Base-by-base conservation (phyloP, 345 rosid species). In the Moringa oleifera region DNA sequence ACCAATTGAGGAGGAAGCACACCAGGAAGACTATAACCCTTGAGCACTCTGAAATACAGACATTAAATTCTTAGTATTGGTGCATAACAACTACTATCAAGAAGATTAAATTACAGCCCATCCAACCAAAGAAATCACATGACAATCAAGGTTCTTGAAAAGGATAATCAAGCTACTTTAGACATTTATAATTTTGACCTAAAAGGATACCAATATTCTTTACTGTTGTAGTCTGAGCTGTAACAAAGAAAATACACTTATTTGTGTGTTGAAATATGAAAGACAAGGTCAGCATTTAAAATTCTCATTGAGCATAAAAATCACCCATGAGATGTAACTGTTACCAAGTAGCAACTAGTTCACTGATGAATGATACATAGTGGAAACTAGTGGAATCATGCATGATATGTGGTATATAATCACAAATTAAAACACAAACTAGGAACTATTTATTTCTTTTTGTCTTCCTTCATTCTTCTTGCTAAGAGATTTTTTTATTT, bases 1-100 rank as follows among this genome's bases (percentile, higher is more conserved):
- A 28, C 37, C 37, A 84, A 65, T 62, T 84, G 70, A 62, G 83
- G 77, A 23, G 87, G 89, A 71, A 84, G 86, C 25, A 25, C 72
- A 60, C 89, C 89, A 25, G 83, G 83, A 71, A 84, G 86, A 59
- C 70, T 79, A 68, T 75, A 78, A 41, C 68, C 64, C 71, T 81
- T 84, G 68, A 81, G 70, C 59, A 55, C 60, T 68, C 89, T 84
- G 68, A 55, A 63, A 66, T 57, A 66, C 69, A 74, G 45, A 25
- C 55, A 61, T 58, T 18, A 18, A 12, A 56, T 60, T 52, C 12
- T 60, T 53, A 59, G 65, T 20, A 55, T 25, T 16, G 23, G 50
- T 5, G 61, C 62, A 52, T 15, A 24, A 65, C 58, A 62, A 64
- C 21, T 23, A 12, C 23, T 62, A 6, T 24, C 16, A 59, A 64